These are phyloP conservation scores for Agarophyton chilense DNA, from an alignment of 23 red algal species.

Conservation along the genomic window DNA sequence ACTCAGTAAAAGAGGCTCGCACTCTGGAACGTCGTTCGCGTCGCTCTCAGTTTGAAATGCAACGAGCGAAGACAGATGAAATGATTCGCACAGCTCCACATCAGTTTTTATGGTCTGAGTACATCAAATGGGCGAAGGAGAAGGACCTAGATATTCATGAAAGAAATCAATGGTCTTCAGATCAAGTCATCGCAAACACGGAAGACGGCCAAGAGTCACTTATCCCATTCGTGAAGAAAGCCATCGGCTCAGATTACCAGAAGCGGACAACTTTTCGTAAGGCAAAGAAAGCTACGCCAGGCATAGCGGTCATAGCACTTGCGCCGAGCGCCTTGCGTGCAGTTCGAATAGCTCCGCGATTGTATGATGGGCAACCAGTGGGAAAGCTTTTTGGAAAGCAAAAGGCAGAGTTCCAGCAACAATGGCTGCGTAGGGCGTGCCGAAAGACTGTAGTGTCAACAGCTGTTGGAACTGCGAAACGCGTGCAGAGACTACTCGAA, in stretches of 20 bases:
- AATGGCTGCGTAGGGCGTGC: slow-evolving; percentile 33
- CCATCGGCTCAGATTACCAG: slow-evolving; percentile 19
- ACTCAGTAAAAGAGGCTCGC: neutral
- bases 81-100: slow-evolving; percentile 7
- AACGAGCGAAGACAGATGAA: slow-evolving; percentile 5
- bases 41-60: neutral
- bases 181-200: neutral
- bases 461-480: slow-evolving; percentile 53
- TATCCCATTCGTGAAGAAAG: slow-evolving; percentile 26
- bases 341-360: slow-evolving; percentile 5
- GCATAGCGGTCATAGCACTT: slow-evolving; percentile 21
- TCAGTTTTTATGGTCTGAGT: slow-evolving; percentile 47
- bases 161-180: slow-evolving; percentile 10
- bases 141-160: neutral
- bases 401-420: slow-evolving; percentile 1
- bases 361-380: slow-evolving; percentile 55
- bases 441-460: slow-evolving; percentile 13
- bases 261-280: neutral
- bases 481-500: slow-evolving; percentile 47
- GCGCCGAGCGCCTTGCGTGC: slow-evolving; percentile 30
- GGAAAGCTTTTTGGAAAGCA: slow-evolving; percentile 66
- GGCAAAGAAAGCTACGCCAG: slow-evolving; percentile 15
- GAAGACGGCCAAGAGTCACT: slow-evolving; percentile 8
- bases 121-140: slow-evolving; percentile 44
- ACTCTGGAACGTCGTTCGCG: neutral